phyloP scores from a whole-genome alignment of 306 rosid genomes.

The Castanea mollissima region DNA sequence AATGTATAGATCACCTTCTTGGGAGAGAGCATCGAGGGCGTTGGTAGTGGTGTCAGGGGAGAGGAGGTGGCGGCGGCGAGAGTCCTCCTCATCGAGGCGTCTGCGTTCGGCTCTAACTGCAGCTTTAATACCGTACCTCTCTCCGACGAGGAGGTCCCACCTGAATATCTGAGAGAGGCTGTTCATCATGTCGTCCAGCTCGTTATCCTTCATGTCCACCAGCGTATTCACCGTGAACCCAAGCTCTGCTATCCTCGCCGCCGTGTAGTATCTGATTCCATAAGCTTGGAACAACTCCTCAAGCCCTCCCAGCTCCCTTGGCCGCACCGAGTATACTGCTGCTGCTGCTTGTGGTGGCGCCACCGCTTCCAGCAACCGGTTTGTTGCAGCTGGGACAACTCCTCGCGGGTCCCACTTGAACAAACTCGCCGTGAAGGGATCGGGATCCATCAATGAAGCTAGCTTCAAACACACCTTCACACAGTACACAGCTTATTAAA shows the following conservation, averaged over 20 bases:
- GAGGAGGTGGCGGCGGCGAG: conserved; percentile 44
- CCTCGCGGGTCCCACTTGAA: conserved; percentile 94
- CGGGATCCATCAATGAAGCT: conserved; percentile 61
- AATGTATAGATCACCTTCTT: conserved; percentile 52
- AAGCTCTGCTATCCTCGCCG: conserved; percentile 82
- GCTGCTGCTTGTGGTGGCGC: conserved; percentile 14
- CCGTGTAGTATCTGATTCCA: conserved; percentile 82
- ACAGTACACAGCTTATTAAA: neutral
- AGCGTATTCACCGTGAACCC: conserved; percentile 90
- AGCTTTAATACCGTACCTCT: conserved; percentile 88
- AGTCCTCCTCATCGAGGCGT: conserved; percentile 67
- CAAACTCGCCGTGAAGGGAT: conserved; percentile 62
- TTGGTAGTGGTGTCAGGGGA: conserved; percentile 55
- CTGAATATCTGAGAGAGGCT: conserved; percentile 76
- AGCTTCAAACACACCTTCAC: neutral
- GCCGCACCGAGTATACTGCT: conserved; percentile 9
- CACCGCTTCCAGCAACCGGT: conserved; percentile 34
- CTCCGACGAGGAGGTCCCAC: conserved; percentile 91
- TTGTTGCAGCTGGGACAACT: conserved; percentile 29
- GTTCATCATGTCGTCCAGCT: conserved; percentile 96
- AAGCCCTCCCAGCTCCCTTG: conserved; percentile 60
- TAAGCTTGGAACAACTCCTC: conserved; percentile 85
- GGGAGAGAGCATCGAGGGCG: conserved; percentile 80
- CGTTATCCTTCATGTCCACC: conserved; percentile 80
- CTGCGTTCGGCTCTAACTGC: conserved; percentile 85